Percentiles rank a stretch among this genome's conserved stretches.
These are phyloP conservation scores for Mycena pura DNA, from an alignment of 768 basidiomycete species.

Conservation along the genomic window DNA sequence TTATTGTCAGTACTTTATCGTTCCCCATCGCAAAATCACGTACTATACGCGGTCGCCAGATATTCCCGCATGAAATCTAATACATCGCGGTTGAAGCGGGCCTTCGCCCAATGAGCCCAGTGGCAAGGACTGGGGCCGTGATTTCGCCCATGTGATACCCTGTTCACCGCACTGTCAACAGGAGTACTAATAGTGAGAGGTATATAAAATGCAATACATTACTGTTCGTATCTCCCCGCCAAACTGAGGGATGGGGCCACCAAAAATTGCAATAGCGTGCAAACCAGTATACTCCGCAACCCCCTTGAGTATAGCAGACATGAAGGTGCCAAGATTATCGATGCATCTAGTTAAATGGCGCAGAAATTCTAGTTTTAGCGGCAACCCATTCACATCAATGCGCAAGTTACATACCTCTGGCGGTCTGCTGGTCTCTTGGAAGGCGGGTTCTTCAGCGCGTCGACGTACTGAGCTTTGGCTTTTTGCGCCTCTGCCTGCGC, in stretches of 20 bases:
- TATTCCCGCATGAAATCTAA: neutral
- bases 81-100: neutral
- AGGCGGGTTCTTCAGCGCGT: neutral
- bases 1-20: too few species aligned
- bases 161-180: neutral
- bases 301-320: neutral
- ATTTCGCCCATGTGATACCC: neutral
- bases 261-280: neutral
- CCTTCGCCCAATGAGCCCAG: neutral
- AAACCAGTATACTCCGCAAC: neutral
- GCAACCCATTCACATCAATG: neutral
- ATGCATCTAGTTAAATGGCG: neutral
- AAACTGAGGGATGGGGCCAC: neutral
- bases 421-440: neutral
- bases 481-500: neutral
- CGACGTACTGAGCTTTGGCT: neutral
- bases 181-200: neutral
- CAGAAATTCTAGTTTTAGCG: neutral
- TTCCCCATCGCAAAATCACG: neutral
- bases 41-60: neutral
- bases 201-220: neutral
- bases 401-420: neutral
- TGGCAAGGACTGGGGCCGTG: neutral
- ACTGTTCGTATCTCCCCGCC: neutral
- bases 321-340: neutral